Percentiles rank a stretch among this genome's conserved stretches.
Conservation (phyloP, 2,329 filamentous ascomycete genomes). For the Trichoderma arundinaceum region DNA sequence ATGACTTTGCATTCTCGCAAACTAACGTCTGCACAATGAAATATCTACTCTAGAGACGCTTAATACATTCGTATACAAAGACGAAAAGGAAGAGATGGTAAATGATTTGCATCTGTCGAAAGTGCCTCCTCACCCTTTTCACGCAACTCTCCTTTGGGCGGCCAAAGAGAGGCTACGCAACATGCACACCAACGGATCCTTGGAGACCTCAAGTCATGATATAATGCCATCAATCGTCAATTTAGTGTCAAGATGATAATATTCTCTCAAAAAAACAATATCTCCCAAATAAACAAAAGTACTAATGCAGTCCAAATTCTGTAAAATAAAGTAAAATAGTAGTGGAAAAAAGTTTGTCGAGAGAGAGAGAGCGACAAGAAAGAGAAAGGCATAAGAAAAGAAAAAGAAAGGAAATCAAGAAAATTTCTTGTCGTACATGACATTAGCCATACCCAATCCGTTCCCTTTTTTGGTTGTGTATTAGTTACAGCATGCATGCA, state of each 20-base stretch:
- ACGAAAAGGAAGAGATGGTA: background rate
- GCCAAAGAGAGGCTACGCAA: background rate
- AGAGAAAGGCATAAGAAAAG: background rate
- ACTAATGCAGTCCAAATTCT: slow-evolving; percentile 17
- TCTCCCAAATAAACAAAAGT: background rate
- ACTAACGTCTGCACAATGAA: background rate
- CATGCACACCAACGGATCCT: background rate
- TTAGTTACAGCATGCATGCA: slow-evolving; percentile 47
- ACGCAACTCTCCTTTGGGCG: background rate
- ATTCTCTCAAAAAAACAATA: background rate
- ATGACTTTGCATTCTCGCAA: background rate
- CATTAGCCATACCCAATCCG: slow-evolving; percentile 44
- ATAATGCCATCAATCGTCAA: background rate
- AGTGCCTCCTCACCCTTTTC: background rate
- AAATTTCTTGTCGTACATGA: slow-evolving; percentile 45
- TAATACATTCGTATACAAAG: background rate
- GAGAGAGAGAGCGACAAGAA: background rate
- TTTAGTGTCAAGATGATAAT: background rate
- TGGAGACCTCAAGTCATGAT: background rate
- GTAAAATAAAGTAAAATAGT: slow-evolving; percentile 3
- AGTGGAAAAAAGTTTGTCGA: slow-evolving; percentile 32
- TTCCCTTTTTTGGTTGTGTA: slow-evolving; percentile 45
- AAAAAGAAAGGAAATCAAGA: slow-evolving; percentile 33
- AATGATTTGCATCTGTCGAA: too few species aligned
- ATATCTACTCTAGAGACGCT: background rate